Conservation (phyloP, 257 asterid genomes). For the Nicotiana paniculata region DNA sequence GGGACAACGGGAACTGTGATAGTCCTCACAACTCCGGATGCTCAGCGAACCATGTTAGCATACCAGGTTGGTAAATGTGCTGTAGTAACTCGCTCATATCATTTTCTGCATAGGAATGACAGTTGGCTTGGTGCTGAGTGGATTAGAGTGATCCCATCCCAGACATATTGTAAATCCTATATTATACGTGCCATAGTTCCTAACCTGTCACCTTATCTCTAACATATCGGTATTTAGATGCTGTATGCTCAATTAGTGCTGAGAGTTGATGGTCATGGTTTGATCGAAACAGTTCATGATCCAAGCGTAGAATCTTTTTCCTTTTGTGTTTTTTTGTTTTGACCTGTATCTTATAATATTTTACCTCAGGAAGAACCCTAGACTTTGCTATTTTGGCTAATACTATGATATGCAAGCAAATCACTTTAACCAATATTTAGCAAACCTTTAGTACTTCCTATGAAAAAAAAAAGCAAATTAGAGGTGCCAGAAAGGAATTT, state of each 20-base stretch:
- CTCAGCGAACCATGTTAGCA: slow-evolving; percentile 97
- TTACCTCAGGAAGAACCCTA: neutral
- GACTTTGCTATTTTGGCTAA: neutral
- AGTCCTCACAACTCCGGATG: slow-evolving; percentile 92
- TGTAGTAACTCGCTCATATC: neutral
- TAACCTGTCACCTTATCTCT: neutral
- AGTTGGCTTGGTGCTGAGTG: neutral
- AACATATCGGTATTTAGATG: neutral
- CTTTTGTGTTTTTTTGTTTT: neutral
- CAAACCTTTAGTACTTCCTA: neutral
- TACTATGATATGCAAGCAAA: neutral
- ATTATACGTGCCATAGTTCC: neutral
- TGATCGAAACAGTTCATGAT: neutral
- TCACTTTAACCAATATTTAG: neutral
- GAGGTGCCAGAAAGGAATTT: neutral
- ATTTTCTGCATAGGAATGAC: neutral
- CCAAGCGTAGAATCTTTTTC: neutral
- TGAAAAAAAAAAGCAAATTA: neutral
- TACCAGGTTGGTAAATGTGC: slow-evolving; percentile 54
- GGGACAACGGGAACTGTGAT: slow-evolving; percentile 97
- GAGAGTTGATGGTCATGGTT: neutral
- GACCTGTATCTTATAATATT: neutral
- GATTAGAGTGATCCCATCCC: neutral
- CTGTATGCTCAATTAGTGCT: neutral
- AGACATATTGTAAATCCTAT: neutral